phyloP scores from a whole-genome alignment of 1,284 basidiomycete species.

The Sporisorium iseilematis-ciliati region DNA sequence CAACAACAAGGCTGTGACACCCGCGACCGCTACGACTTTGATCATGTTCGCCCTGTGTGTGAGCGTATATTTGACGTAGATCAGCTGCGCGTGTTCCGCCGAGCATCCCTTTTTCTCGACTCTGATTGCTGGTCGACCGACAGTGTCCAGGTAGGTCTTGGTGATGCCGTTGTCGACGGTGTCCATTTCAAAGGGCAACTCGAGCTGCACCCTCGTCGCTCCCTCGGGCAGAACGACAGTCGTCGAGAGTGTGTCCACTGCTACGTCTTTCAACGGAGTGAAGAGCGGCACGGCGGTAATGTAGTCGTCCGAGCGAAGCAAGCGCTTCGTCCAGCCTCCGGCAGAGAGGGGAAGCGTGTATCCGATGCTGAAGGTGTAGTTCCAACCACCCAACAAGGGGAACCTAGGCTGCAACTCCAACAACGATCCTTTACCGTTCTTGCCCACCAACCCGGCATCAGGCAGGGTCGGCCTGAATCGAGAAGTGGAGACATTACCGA shows the following conservation, averaged over 20 bases:
- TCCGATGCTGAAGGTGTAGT: conserved; percentile 92
- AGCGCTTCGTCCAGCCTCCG: conserved; percentile 73
- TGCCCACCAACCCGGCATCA: conserved; percentile 18
- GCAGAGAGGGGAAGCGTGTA: conserved; percentile 78
- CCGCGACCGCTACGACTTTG: conserved; percentile 49
- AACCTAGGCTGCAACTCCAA: conserved; percentile 87
- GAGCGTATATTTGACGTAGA: conserved; percentile 56
- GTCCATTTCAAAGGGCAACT: conserved; percentile 81
- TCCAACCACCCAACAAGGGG: conserved; percentile 96
- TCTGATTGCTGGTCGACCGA: conserved; percentile 83
- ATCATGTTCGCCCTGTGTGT: conserved; percentile 36
- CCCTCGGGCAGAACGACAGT: conserved; percentile 91
- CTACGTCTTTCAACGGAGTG: conserved; percentile 82
- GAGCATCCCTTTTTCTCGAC: conserved; percentile 75
- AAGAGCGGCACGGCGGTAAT: conserved; percentile 87
- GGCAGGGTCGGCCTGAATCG: conserved; percentile 77
- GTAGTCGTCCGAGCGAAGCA: conserved; percentile 70
- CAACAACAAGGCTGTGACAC: conserved; percentile 30
- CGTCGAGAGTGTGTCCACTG: conserved; percentile 83
- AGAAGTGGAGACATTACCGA: conserved; percentile 97
- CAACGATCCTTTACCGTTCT: conserved; percentile 71
- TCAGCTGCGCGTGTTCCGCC: conserved; percentile 34
- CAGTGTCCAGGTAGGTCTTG: conserved; percentile 92
- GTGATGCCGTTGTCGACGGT: conserved; percentile 77
- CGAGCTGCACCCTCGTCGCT: conserved; percentile 80